Base-by-base conservation (phyloP, 2,329 filamentous ascomycete species). In the Aspergillus proliferans region DNA sequence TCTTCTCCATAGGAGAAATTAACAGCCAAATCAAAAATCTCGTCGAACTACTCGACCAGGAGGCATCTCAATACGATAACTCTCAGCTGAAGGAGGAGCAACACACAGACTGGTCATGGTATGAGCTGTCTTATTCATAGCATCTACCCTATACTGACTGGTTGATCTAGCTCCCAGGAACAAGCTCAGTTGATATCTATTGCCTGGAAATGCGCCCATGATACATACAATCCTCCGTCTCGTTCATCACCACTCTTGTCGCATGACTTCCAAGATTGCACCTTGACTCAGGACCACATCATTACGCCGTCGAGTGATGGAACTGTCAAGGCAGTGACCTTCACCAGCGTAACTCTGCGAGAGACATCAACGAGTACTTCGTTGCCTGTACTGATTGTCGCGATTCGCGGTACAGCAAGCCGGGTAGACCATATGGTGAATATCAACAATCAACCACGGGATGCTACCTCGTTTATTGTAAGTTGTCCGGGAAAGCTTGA, bases 401-500 rank as follows among this genome's bases (percentile, higher is more conserved):
- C 47, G 4, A 43, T 49, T 28, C 38, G 47, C 42, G 47, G 47
- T 3, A 49, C 38, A 14, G 38, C 36, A 6, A 47, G 38, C 36
- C 26, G 18, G 2, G 36, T 49, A 9, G 47, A 50, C 30, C 44
- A 50, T 24, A 47, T 50, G 40, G 48, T 49, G 10, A 47, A 47
- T 39, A 34, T 46, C 8, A 50, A 47, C 7, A 22, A 41, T 33
- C 30, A 21, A 8, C 48, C 44, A 18, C 44, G 15, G 12, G 36
- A 43, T 44, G 38, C 48, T 12, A n/a, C 21, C 39, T 9, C 22
- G 8, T 50, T 47, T 21, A 43, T 47, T 30, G 44, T 50, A 15
- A 47, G 48, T 19, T 22, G 36, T 10, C n/a, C 10, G 7, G n/a
- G 4, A n/a, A 10, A 39, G 36, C 8, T 39, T 15, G 26, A 4